A percentile compares a stretch with the other conserved stretches of the same genome.
Evolutionary conservation across 495 filamentous ascomycete genomes (phyloP).

Genomic region (Aspergillus coremiiformis): DNA sequence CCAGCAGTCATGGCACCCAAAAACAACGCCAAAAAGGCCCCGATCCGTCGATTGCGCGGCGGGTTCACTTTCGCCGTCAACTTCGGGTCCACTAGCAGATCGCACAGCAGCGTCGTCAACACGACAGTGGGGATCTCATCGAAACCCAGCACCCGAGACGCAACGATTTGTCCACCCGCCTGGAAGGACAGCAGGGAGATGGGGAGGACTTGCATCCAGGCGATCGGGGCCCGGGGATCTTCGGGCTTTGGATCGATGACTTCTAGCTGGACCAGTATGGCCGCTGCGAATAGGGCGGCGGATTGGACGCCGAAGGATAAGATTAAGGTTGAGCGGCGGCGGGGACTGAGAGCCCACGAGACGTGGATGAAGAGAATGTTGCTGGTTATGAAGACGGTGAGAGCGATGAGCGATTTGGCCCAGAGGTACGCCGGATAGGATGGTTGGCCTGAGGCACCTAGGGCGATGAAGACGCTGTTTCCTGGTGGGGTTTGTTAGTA

Average conservation of each 20-base stretch:
- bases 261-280: conserved; percentile 42
- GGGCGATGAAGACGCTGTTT: conserved; percentile 35
- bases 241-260: conserved; percentile 32
- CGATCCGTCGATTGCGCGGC: conserved; percentile 28
- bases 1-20: conserved; percentile 35
- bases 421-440: conserved; percentile 32
- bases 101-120: conserved; percentile 58
- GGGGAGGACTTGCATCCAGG: conserved; percentile 32
- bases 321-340: conserved; percentile 45
- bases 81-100: conserved; percentile 39
- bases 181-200: conserved; percentile 62
- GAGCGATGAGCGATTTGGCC: conserved; percentile 36
- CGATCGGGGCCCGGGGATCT: conserved; percentile 26
- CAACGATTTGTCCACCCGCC: conserved; percentile 59
- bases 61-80: conserved; percentile 24
- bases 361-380: conserved; percentile 32
- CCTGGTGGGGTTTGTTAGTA: conserved; percentile 16
- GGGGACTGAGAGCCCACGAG: conserved; percentile 21
- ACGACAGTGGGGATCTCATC: conserved; percentile 67
- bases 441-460: conserved; percentile 32
- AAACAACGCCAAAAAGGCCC: conserved; percentile 28
- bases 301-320: conserved; percentile 51
- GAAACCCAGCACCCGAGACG: conserved; percentile 50
- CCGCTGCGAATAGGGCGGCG: conserved; percentile 43
- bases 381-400: conserved; percentile 26